Percentiles rank a stretch among this genome's conserved stretches.
Conservation (phyloP, 2,329 filamentous ascomycete species). For the Phaeoacremonium minimum region DNA sequence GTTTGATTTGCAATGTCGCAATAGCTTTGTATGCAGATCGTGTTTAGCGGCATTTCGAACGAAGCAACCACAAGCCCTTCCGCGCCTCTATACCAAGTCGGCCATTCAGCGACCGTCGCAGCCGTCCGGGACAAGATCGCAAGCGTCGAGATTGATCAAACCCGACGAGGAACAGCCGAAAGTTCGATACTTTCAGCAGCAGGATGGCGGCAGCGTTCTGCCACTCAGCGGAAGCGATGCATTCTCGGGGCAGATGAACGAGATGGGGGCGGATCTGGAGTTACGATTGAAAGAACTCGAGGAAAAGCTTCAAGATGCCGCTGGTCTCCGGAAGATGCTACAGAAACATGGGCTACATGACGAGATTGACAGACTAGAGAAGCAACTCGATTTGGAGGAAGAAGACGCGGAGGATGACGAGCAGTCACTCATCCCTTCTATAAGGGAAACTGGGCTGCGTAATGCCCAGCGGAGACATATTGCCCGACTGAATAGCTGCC, state of each 20-base stretch:
- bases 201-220: constrained; percentile 53
- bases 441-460: constrained; percentile 14
- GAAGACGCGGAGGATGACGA: constrained; percentile 20
- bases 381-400: constrained; percentile 28
- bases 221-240: constrained; percentile 12
- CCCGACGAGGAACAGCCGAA: neutral
- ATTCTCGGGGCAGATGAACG: constrained; percentile 11
- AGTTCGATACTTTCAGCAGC: constrained; percentile 24
- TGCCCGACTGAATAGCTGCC: constrained; percentile 19
- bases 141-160: neutral
- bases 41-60: constrained; percentile 12
- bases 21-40: constrained; percentile 13
- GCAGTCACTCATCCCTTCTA: constrained; percentile 20
- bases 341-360: constrained; percentile 17
- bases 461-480: constrained; percentile 13
- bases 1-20: constrained; percentile 9
- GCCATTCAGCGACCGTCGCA: neutral
- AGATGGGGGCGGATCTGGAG: constrained; percentile 14
- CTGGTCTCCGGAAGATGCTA: constrained; percentile 17
- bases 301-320: constrained; percentile 18
- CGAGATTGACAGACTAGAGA: constrained; percentile 20
- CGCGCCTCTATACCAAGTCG: neutral
- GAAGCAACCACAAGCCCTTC: neutral
- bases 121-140: neutral
- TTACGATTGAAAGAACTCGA: constrained; percentile 25